Conservation (phyloP, 202 grass and related monocot genomes). For the Panicum virgatum region DNA sequence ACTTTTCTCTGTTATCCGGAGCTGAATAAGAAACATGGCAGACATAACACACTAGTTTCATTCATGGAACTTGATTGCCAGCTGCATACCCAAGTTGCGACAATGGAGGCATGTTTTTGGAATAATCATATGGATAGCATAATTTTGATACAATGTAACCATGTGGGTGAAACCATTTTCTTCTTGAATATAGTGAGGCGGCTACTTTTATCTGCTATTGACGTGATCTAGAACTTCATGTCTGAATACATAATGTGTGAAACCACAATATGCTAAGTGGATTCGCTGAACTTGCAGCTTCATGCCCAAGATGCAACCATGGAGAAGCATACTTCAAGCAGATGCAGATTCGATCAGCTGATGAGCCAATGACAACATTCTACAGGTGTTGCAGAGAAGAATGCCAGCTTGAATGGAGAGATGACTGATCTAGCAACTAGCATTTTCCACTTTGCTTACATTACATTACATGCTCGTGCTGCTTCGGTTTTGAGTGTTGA, state of each 20-base stretch:
- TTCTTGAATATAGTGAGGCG: neutral
- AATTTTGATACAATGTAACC: neutral
- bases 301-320: constrained; percentile 56
- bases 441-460: neutral
- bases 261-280: neutral
- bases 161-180: neutral
- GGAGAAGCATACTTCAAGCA: constrained; percentile 66
- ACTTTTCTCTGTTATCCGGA: too few relatives aligned
- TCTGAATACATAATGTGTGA: constrained; percentile 3
- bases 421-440: constrained; percentile 41
- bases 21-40: neutral
- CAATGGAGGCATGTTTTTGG: neutral
- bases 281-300: constrained; percentile 43
- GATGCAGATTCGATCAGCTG: constrained; percentile 62
- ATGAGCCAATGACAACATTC: constrained; percentile 60
- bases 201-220: neutral
- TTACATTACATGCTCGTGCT: neutral
- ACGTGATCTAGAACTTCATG: neutral
- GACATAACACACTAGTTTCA: neutral
- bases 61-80: neutral
- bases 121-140: neutral
- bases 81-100: neutral
- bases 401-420: constrained; percentile 54
- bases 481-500: constrained; percentile 10
- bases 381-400: constrained; percentile 59